Percentiles rank a stretch among this genome's conserved stretches.
Conservation (phyloP, 768 basidiomycete species). For the Pholiota conissans region DNA sequence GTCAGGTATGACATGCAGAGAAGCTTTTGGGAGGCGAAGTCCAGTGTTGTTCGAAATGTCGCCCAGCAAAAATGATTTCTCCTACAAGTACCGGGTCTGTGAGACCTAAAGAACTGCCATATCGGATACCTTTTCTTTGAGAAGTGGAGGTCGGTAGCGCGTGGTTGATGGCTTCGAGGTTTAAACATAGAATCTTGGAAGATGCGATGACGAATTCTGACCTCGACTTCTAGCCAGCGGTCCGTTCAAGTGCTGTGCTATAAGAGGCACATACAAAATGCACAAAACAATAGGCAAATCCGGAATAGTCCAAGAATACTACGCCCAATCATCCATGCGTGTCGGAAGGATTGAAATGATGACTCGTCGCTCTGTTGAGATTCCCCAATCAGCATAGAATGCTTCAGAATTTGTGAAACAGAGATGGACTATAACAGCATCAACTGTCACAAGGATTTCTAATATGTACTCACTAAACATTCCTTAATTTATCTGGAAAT, state of each 20-base stretch:
- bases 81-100: not conserved
- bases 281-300: too few species aligned
- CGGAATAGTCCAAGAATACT: too few species aligned
- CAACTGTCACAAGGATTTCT: too few species aligned
- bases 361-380: too few species aligned
- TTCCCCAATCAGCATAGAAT: too few species aligned
- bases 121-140: not conserved
- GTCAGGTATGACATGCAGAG: not conserved
- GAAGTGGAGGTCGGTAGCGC: not conserved
- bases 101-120: not conserved
- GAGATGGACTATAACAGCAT: too few species aligned
- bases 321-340: too few species aligned
- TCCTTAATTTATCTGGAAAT: too few species aligned
- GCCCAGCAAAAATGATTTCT: not conserved
- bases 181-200: not conserved
- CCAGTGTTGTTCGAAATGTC: not conserved
- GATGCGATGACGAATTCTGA: not conserved
- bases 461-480: too few species aligned
- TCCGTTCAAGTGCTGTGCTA: not conserved
- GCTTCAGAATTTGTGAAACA: too few species aligned
- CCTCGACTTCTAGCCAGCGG: not conserved
- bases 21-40: not conserved
- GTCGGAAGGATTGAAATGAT: too few species aligned
- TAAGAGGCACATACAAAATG: not conserved
- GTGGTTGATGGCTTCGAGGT: not conserved